These are phyloP conservation scores for Podaxis sp. DNA, from an alignment of 768 basidiomycete genomes.

Conservation along the genomic window DNA sequence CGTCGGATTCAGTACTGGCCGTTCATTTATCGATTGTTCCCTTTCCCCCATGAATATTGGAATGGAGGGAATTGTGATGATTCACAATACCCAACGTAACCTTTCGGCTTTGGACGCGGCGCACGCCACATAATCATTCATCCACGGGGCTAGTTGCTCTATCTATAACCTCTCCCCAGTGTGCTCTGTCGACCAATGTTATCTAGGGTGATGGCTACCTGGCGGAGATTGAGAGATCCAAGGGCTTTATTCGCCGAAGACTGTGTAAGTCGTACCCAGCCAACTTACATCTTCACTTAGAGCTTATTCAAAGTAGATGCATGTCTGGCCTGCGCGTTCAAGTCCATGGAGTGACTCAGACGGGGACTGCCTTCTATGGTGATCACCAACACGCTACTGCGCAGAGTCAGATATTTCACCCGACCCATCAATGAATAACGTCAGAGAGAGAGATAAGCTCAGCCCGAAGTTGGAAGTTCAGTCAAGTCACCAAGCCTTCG, in stretches of 20 bases:
- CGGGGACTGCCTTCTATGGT: too few species aligned
- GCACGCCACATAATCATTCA: background rate
- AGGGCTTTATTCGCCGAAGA: background rate
- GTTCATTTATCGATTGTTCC: background rate
- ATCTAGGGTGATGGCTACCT: background rate
- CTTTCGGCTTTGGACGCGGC: background rate
- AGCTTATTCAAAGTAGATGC: background rate
- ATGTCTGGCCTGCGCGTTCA: background rate
- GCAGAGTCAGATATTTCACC: background rate
- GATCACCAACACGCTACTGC: background rate
- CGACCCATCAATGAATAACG: background rate
- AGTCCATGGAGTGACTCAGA: background rate
- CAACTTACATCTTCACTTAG: background rate
- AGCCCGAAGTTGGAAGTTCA: background rate
- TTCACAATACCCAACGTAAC: background rate
- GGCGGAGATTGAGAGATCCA: background rate
- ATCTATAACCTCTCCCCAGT: background rate
- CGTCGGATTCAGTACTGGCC: background rate
- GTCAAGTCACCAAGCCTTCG: background rate
- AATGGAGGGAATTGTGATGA: constrained; percentile 2
- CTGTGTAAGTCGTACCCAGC: background rate
- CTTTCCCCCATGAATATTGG: background rate
- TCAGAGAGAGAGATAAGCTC: background rate
- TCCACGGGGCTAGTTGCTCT: background rate
- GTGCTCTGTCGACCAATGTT: background rate